Evolutionary conservation across 2,329 filamentous ascomycete genomes (phyloP).

Genomic region (Fusarium dimerum): DNA sequence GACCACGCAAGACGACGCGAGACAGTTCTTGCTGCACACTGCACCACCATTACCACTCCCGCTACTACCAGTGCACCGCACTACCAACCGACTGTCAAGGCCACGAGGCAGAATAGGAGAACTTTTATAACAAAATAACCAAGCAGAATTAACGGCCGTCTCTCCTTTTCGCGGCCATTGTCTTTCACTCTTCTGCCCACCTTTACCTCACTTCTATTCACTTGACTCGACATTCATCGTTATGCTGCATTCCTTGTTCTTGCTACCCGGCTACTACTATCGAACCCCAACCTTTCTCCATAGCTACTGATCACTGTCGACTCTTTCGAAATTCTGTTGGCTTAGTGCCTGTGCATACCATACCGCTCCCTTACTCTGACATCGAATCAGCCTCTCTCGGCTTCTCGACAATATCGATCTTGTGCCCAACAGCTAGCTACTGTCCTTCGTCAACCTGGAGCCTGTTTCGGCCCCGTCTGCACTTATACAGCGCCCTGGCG

Average conservation of each 20-base stretch:
- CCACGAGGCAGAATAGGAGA: constrained; percentile 32
- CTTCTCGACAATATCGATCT: constrained; percentile 2
- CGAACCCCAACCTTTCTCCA: constrained; percentile 26
- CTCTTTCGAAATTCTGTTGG: constrained; percentile 13
- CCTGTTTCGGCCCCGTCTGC: constrained; percentile 8
- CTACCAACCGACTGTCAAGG: constrained; percentile 25
- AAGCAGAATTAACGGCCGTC: constrained; percentile 13
- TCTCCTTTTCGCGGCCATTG: constrained; percentile 9
- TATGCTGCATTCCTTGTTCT: constrained; percentile 21
- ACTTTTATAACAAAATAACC: constrained; percentile 17
- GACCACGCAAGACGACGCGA: constrained; percentile 33
- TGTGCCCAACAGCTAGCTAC: not conserved
- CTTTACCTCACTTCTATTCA: constrained; percentile 3
- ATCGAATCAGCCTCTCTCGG: constrained; percentile 1
- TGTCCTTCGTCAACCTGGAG: constrained; percentile 1
- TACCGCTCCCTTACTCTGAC: not conserved
- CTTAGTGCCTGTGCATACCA: constrained; percentile 2
- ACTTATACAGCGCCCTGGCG: constrained; percentile 15
- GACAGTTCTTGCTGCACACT: not conserved
- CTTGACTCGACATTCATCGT: constrained; percentile 5
- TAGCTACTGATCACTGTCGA: constrained; percentile 23
- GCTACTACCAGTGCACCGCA: not conserved
- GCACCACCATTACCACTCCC: too few species aligned
- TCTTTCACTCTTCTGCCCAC: constrained; percentile 5
- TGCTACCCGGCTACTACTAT: constrained; percentile 18